phyloP scores from a whole-genome alignment of 257 asterid species.

The Solanum lignicaule region DNA sequence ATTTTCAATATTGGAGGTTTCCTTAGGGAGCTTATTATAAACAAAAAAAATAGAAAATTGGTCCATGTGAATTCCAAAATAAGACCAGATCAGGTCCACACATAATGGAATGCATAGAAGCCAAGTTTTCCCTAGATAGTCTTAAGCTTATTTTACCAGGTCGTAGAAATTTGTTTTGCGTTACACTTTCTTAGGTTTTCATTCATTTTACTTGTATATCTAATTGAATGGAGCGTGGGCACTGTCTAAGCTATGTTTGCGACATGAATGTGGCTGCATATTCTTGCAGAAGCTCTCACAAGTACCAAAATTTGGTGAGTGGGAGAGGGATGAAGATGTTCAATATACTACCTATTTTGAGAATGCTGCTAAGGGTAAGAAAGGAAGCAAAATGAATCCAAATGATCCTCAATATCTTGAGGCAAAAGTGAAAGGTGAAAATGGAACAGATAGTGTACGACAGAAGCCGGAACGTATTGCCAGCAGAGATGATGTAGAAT shows the following conservation, averaged over 20 bases:
- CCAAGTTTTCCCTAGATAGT: not conserved
- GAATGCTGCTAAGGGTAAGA: conserved; percentile 48
- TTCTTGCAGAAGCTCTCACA: conserved; percentile 36
- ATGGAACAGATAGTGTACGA: conserved; percentile 19
- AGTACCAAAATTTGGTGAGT: conserved; percentile 66
- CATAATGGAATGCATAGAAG: not conserved
- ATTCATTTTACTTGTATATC: not conserved
- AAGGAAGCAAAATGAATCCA: conserved; percentile 32
- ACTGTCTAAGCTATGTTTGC: not conserved
- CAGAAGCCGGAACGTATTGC: conserved; percentile 20
- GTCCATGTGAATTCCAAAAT: not conserved
- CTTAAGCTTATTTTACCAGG: not conserved
- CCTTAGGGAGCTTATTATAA: not conserved
- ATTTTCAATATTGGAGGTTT: not conserved
- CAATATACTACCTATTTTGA: conserved; percentile 60
- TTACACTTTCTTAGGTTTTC: not conserved
- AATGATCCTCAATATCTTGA: conserved; percentile 31
- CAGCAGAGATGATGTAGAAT: conserved; percentile 34
- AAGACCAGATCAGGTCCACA: not conserved
- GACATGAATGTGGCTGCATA: conserved; percentile 4
- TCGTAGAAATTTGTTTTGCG: not conserved
- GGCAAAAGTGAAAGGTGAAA: conserved; percentile 21
- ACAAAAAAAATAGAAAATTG: not conserved
- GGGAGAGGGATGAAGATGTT: conserved; percentile 63
- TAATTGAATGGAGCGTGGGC: not conserved